A percentile compares a stretch with the other conserved stretches of the same genome.
These are phyloP conservation scores for Boletus reticuloceps DNA, from an alignment of 768 basidiomycete species.

Conservation along the genomic window DNA sequence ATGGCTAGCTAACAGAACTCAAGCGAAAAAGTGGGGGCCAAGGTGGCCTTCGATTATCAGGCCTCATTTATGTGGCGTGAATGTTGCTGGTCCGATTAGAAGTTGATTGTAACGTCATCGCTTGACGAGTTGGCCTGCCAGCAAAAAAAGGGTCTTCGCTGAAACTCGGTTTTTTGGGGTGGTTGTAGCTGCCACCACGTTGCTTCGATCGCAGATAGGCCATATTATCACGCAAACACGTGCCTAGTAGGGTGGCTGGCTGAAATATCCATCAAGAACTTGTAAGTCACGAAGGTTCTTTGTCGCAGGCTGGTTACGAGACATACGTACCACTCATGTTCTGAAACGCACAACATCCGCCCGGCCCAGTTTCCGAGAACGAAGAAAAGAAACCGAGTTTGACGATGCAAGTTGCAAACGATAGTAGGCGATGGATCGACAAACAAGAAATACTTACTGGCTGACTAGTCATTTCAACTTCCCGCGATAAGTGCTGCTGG, in stretches of 20 bases:
- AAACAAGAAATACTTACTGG: too few relatives aligned
- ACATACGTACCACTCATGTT: not conserved
- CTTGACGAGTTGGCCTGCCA: too few relatives aligned
- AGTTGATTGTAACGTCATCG: not conserved
- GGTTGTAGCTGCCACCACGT: too few relatives aligned
- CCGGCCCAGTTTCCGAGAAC: not conserved
- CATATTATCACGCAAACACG: not conserved
- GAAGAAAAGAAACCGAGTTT: not conserved
- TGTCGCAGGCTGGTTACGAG: not conserved
- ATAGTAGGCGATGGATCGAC: too few relatives aligned
- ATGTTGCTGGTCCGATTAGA: not conserved
- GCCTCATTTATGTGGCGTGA: not conserved
- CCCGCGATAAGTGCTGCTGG: too few relatives aligned
- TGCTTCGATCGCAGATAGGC: not conserved
- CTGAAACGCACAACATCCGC: not conserved
- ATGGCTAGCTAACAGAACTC: not conserved
- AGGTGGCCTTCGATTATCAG: too few relatives aligned
- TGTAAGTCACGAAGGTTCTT: not conserved
- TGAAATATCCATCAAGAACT: not conserved
- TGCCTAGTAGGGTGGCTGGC: not conserved
- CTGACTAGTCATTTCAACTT: too few relatives aligned
- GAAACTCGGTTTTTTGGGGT: too few relatives aligned
- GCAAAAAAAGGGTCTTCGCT: too few relatives aligned
- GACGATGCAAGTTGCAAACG: not conserved
- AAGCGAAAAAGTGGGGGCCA: not conserved